These are phyloP conservation scores for Jamesozyma spencerorum DNA, from an alignment of 805 yeast genomes.

Conservation along the genomic window DNA sequence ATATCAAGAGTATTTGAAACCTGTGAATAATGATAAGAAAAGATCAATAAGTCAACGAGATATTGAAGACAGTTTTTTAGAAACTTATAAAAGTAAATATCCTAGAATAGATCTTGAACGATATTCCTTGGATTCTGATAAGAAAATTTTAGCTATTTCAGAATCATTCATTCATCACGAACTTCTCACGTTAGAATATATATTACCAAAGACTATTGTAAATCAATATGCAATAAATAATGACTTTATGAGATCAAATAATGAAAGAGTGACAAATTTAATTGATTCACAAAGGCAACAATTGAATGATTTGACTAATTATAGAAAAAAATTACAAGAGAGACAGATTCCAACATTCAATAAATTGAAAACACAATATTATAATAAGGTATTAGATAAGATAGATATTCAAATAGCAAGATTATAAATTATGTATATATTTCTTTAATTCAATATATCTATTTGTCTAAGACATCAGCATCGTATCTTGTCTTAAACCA, in stretches of 20 bases:
- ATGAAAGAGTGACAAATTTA: constrained; percentile 22
- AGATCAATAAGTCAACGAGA: constrained; percentile 1
- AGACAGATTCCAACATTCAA: constrained; percentile 37
- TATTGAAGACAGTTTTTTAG: constrained; percentile 7
- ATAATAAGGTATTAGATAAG: constrained; percentile 34
- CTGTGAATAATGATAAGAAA: constrained; percentile 2
- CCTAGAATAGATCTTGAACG: constrained; percentile 28
- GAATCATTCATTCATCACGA: constrained; percentile 28
- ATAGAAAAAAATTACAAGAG: constrained; percentile 37
- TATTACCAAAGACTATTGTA: constrained; percentile 29
- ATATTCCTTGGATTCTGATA: constrained; percentile 15
- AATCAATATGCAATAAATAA: constrained; percentile 34
- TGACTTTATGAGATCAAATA: constrained; percentile 27
- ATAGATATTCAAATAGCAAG: background rate
- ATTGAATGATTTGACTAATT: constrained; percentile 35
- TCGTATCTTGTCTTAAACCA: constrained; percentile 99
- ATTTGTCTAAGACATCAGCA: constrained; percentile 90
- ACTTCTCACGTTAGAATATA: constrained; percentile 30
- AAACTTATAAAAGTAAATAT: constrained; percentile 5
- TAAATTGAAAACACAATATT: constrained; percentile 43
- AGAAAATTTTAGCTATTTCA: constrained; percentile 18
- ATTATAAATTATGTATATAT: constrained; percentile 2
- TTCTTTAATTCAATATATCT: constrained; percentile 21
- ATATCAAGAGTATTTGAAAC: constrained; percentile 1
- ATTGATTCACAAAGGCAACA: constrained; percentile 33